Evolutionary conservation across 2,329 filamentous ascomycete species (phyloP), one percentile per base, ranked within the genome.

Genomic region (Pseudogymnoascus pannorum): DNA sequence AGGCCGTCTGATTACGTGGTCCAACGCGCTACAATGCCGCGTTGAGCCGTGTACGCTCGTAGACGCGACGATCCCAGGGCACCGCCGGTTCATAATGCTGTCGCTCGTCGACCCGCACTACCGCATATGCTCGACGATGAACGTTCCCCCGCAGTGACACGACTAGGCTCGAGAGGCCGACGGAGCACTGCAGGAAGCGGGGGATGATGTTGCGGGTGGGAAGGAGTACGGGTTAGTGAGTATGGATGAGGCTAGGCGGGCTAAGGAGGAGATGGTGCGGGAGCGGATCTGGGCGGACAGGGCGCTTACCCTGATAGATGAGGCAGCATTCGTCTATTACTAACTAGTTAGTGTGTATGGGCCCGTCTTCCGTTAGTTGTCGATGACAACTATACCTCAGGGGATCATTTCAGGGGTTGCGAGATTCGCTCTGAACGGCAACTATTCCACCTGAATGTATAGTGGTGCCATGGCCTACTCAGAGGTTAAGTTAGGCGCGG

Each of bases 101-200:
- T 86, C 79, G 67, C 75, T 87, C 1, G 78, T 87, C 2, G 83
- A 87, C 64, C 83, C 83, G 0, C 66, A 78, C 35, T 65, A 71
- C 7, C 76, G 76, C 4, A 74, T 86, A 48, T 73, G 81, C 7
- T 84, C 74, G 3, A 79, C 77, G 0, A 72, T 73, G 0, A 79
- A 82, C 62, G 73, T 81, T 0, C 78, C 79, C 0, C 78, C 78
- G 4, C 79, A 82, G 65, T 75, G 75, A 58, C 66, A 74, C 20
- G 70, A 75, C 3, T 82, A 79, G 79, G 75, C 61, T 62, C 8
- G 36, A 20, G 36, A 40, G 36, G 36, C 36, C 14, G 3, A 5
- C 14, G 42, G 20, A n/a, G 22, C 42, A 40, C 16, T 20, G 16
- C 36, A 20, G 36, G 36, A 11, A 40, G 36, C 16, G 36, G 7